Percentiles rank a stretch among this genome's conserved stretches.
These are phyloP conservation scores for Papiliotrema flavescens DNA, from an alignment of 1,284 basidiomycete genomes.

Conservation along the genomic window DNA sequence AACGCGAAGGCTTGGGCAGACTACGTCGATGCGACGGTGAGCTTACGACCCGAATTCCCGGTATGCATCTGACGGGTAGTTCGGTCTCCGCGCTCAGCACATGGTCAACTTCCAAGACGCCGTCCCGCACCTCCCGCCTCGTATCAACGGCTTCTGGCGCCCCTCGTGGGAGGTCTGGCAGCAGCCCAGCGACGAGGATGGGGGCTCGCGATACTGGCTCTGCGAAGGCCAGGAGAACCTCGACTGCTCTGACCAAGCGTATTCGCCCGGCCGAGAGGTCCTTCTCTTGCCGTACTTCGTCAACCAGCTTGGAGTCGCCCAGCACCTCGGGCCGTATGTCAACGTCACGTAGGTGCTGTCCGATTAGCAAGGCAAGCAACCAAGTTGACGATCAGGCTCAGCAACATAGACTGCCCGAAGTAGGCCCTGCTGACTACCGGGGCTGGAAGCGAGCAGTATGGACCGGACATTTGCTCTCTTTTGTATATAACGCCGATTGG, in stretches of 20 bases:
- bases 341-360: conserved; percentile 9
- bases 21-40: conserved; percentile 21
- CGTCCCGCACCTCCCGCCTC: conserved; percentile 27
- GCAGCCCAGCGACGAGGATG: background rate
- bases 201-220: conserved; percentile 2
- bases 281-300: conserved; percentile 5
- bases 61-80: conserved; percentile 3
- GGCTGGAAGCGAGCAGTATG: no score
- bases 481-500: background rate
- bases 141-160: conserved; percentile 16
- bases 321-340: conserved; percentile 15
- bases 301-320: conserved; percentile 5
- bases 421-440: no score
- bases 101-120: conserved; percentile 25
- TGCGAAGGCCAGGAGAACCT: conserved; percentile 28
- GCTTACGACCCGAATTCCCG: background rate
- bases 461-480: background rate
- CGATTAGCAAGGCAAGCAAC: no score
- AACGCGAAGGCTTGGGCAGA: conserved; percentile 18
- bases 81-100: conserved; percentile 13
- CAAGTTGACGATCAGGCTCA: no score
- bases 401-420: no score
- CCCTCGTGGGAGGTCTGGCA: conserved; percentile 25
- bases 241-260: conserved; percentile 8
- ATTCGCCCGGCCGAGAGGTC: background rate